Base-by-base conservation (phyloP, 495 filamentous ascomycete genomes). In the Filosporella fistucella region DNA sequence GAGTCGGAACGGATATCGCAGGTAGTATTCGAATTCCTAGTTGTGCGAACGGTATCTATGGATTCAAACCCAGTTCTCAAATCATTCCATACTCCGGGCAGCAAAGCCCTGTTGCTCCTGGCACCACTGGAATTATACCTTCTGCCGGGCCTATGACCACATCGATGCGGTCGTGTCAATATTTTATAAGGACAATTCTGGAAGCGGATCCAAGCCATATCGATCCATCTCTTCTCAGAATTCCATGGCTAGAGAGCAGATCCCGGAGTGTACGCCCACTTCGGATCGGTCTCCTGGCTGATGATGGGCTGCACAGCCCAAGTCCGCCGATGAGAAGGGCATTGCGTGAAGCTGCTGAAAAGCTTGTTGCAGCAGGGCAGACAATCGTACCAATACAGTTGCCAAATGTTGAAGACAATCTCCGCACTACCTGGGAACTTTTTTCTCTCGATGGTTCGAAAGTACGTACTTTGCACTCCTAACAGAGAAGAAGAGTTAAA, bases 1-100 rank as follows among this genome's bases (percentile, higher is more conserved):
- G 68, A 3, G 48, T 81, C 0, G 75, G 76, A 0, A 86, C 83
- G 14, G 85, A 89, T 62, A 84, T 89, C 43, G 85, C 82, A 0
- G 86, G 85, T 8, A 79, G 73, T 5, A 73, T 83, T 29, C 68
- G 80, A 1, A 67, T 82, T n/a, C 80, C 81, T 0, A 72, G 76
- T 0, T 70, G 76, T 49, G 80, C 72, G 45, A 68, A 72, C 40
- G 76, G 74, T 3, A 61, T 82, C 8, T 80, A 75, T 33, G 69
- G 72, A 0, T 70, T 83, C 52, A 81, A 80, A 54, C 77, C 81
- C 1, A 77, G 70, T 22, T 58, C 61, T 1, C 76, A 74, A 5
- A 69, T 82, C 4, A 58, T 88, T 5, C 78, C 84, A 0, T 72
- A 75, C 26, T 29, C 28, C 26, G 49, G 49, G 6, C 18, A 29